Base-by-base conservation (phyloP, 2,329 filamentous ascomycete species). In the Pleoardoris graminearum region DNA sequence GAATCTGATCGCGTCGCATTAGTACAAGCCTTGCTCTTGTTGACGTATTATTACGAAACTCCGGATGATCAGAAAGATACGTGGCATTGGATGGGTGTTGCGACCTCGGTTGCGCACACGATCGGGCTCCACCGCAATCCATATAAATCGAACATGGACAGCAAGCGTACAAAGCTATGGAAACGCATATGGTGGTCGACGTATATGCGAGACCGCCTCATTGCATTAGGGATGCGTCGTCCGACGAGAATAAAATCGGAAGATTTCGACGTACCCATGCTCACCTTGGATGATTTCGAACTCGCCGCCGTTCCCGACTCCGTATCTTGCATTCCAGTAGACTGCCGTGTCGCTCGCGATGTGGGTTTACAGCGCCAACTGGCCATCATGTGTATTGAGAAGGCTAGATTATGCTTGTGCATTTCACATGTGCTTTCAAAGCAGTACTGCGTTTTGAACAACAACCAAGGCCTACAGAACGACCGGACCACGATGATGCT, bases 81-180 rank as follows among this genome's bases (percentile, higher is more conserved):
- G 39, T 97, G 93, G 90, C 92, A 97, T 70, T 97, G 92, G 93
- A 96, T 97, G 90, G 93, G 93, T 16, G 90, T 97, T 32, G 93
- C 92, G 36, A 90, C 96, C 54, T 96, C 92, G 11, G 79, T 97
- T 41, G 92, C 91, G 47, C 91, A 96, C 72, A 96, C 92, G 11
- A 96, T 97, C 59, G 92, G 93, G 5, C 81, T 97, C 16, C 91
- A 97, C 73, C 88, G 92, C 57, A 90, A 96, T 65, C 91, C 91
- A 1, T 83, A 83, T 25, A 88, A 86, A 51, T 91, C 89, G 7
- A 86, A 84, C 62, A 90, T 96, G 83, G 82, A 88, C 33, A 74
- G 77, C 3, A 81, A 84, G 48, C 88, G 89, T 66, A 89, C 91
- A 68, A 90, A 86, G 66, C 78, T 97, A 45, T 96, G 92, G 89